Percentiles rank a stretch among this genome's conserved stretches.
phyloP scores from a whole-genome alignment of 306 rosid species.

The Arachis stenosperma region DNA sequence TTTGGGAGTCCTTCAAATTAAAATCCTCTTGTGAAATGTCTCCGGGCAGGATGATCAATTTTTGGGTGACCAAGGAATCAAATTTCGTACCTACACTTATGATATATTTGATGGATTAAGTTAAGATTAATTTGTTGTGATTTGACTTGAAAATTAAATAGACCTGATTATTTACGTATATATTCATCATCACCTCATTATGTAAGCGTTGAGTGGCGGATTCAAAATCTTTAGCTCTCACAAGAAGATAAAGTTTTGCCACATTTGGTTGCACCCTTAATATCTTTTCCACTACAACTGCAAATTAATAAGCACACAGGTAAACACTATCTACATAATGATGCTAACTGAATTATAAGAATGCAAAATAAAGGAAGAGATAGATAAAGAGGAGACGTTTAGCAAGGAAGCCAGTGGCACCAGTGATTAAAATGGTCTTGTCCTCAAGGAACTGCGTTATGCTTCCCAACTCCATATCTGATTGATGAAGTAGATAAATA shows the following conservation, averaged over 20 bases:
- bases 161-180: not conserved
- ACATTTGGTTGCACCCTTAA: slow-evolving; percentile 72
- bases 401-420: slow-evolving; percentile 76
- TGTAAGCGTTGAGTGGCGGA: slow-evolving; percentile 59
- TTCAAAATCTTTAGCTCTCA: slow-evolving; percentile 58
- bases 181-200: slow-evolving; percentile 50
- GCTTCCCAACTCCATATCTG: slow-evolving; percentile 47
- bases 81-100: slow-evolving; percentile 51
- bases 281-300: slow-evolving; percentile 80
- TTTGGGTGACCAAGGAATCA: slow-evolving; percentile 48
- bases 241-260: slow-evolving; percentile 73
- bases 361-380: too few species aligned
- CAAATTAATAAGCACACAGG: too few species aligned
- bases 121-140: too few species aligned
- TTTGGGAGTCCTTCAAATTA: slow-evolving; percentile 57
- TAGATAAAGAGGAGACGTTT: slow-evolving; percentile 46
- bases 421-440: slow-evolving; percentile 64
- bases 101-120: not conserved
- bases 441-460: slow-evolving; percentile 47
- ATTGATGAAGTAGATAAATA: not conserved
- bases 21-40: slow-evolving; percentile 62
- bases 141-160: too few species aligned
- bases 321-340: too few species aligned
- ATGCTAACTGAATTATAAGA: too few species aligned
- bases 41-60: slow-evolving; percentile 56